Evolutionary conservation across 23 red algal species (phyloP), one percentile per base, ranked within the genome.

Genomic region (Pyropia yezoensis): DNA sequence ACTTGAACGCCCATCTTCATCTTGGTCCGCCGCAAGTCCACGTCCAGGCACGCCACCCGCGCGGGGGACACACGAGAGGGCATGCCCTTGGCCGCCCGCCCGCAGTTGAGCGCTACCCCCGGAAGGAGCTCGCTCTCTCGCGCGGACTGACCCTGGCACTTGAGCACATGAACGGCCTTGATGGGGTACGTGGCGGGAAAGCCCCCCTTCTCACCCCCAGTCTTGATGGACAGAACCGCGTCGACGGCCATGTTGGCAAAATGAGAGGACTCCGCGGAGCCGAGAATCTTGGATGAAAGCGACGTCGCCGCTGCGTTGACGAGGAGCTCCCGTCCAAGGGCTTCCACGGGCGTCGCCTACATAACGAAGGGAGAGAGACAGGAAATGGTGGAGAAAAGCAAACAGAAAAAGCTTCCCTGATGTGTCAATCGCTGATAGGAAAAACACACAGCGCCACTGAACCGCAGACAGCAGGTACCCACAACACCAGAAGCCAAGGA

Each of bases 1-100:
- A 96, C 77, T 21, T 78, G 73, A 1, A 96, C 79, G 55, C 92
- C 92, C 92, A 96, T 85, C 51, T 96, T 88, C 84, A 96, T 83
- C 70, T 96, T 96, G 28, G 85, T 69, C 27, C 92, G 66, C 2
- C 92, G 71, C 78, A 96, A 56, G 34, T 96, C 92, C 22, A 96
- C 71, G 60, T 90, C 92, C 55, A 96, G 72, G 71, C 85, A 90
- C 16, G 92, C 92, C 49, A 96, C 85, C 57, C 67, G 68, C 14
- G 85, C 92, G 20, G 74, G 74, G 6, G 75, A 55, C 28, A 96
- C 91, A 27, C 74, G 59, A 29, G 65, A 58, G n/a, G 92, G 92
- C 92, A 96, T 96, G 54, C 74, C 50, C 59, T 88, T 85, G 27
- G 84, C 78, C 18, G 92, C 82, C 49, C 92, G 52, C 24, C 70